Percentiles rank a stretch among this genome's conserved stretches.
phyloP scores from a whole-genome alignment of 805 yeast species.

The Nakazawaea peltata region DNA sequence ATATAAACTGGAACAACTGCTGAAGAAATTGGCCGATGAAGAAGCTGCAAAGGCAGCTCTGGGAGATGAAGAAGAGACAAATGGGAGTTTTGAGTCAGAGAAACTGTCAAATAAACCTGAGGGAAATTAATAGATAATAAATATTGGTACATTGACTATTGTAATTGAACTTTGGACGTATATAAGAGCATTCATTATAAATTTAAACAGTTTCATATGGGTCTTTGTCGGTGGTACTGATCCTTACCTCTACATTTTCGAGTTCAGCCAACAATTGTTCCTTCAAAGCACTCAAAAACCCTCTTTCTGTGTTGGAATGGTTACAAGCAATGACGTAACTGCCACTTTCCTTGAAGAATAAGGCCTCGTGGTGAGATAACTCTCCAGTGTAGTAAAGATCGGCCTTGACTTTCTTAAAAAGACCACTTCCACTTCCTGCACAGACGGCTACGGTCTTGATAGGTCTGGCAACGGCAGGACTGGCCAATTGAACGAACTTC shows the following conservation, averaged over 20 bases:
- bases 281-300: conserved; percentile 53
- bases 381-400: conserved; percentile 90
- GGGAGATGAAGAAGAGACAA: background rate
- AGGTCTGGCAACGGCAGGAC: conserved; percentile 18
- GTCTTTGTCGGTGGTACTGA: conserved; percentile 56
- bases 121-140: background rate
- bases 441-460: conserved; percentile 71
- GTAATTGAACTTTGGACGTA: background rate
- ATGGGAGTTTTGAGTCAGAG: no score
- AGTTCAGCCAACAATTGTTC: conserved; percentile 39
- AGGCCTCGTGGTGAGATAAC: conserved; percentile 86
- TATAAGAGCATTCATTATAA: background rate
- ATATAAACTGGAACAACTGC: conserved; percentile 12
- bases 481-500: conserved; percentile 55
- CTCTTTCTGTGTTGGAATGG: conserved; percentile 91
- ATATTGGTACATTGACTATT: background rate
- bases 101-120: no score
- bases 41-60: background rate
- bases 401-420: conserved; percentile 50
- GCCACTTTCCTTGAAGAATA: conserved; percentile 64
- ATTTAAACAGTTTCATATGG: conserved; percentile 32
- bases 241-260: conserved; percentile 29
- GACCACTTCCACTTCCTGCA: conserved; percentile 90
- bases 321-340: conserved; percentile 69
- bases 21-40: conserved; percentile 1